Base-by-base conservation (phyloP, 1,284 basidiomycete genomes). In the Sporisorium exsertum region DNA sequence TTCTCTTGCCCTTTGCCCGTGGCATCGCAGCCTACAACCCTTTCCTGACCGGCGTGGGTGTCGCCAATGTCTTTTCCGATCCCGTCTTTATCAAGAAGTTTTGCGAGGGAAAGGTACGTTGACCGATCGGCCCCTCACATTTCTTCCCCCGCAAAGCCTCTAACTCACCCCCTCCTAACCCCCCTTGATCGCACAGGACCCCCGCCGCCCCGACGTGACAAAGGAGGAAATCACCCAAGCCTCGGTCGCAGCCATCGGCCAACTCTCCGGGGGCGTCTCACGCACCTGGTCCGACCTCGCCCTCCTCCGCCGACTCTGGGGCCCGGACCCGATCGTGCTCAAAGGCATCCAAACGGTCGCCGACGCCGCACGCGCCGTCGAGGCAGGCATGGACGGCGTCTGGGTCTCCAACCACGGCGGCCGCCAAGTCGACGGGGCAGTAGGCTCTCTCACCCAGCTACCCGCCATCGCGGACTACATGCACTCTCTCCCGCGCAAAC, bases 21-120 rank as follows among this genome's bases (percentile, higher is more conserved):
- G 35, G 7, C 3, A 35, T 15, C 13, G 86, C 80, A 24, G 86
- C 89, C 1, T 92, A 90, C 83, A 87, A 90, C 27, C 91, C 91
- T 7, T 90, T 92, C 81, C 80, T 84, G 6, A 89, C 91, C 68
- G 90, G 90, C 20, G 85, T 78, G 35, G 82, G 74, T n/a, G 71
- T 81, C 18, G 79, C 77, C 33, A 81, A 79, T 50, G 58, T 80
- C 27, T 79, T 82, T 58, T 73, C 69, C 15, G 83, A 83, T 61
- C 82, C 82, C 5, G 76, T 82, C 51, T 84, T 84, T 43, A 75
- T 81, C 43, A 57, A 74, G 22, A 77, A 77, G 50, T 78, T 69
- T 43, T 80, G 77, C 64, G 77, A 81, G 22, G 80, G 78, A 13
- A 80, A 80, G 57, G 66, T 69, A 24, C 33, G 67, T 53, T 15